Evolutionary conservation across 306 rosid genomes (phyloP).

Genomic region (Purshia tridentata): DNA sequence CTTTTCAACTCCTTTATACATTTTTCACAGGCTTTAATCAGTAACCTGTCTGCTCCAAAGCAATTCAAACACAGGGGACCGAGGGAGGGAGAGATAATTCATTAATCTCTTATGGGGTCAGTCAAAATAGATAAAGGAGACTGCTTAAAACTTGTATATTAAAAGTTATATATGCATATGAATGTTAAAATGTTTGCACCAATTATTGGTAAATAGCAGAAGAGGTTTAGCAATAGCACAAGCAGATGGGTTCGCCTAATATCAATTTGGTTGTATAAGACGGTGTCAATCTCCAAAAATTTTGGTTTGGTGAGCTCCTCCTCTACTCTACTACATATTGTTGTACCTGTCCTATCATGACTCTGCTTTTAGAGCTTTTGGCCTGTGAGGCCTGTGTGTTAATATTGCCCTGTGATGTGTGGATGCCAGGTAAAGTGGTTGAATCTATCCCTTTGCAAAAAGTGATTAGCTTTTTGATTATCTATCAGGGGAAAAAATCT

Average conservation of each 20-base stretch:
- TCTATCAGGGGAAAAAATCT: not conserved
- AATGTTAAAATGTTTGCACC: not conserved
- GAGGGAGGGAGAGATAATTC: not conserved
- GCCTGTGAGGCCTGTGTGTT: constrained; percentile 4
- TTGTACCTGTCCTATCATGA: constrained; percentile 4
- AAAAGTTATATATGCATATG: too few relatives aligned
- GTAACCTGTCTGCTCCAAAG: constrained; percentile 11
- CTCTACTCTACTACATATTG: not conserved
- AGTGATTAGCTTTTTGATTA: constrained; percentile 8
- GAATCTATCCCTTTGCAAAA: not conserved
- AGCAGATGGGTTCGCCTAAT: not conserved
- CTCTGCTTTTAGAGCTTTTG: constrained; percentile 13
- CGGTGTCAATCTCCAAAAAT: not conserved
- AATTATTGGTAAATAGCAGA: not conserved
- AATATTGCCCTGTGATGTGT: not conserved
- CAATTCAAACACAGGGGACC: not conserved
- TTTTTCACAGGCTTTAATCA: constrained; percentile 11
- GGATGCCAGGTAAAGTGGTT: constrained; percentile 6
- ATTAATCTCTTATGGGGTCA: not conserved
- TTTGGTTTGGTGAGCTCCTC: not conserved
- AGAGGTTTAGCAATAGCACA: not conserved
- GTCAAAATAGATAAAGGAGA: not conserved
- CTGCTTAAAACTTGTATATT: not conserved
- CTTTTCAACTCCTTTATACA: constrained; percentile 7
- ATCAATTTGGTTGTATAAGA: not conserved